Evolutionary conservation across 192 early-diverging fungal genomes (phyloP).

Genomic region (Gonapodya prolifera): DNA sequence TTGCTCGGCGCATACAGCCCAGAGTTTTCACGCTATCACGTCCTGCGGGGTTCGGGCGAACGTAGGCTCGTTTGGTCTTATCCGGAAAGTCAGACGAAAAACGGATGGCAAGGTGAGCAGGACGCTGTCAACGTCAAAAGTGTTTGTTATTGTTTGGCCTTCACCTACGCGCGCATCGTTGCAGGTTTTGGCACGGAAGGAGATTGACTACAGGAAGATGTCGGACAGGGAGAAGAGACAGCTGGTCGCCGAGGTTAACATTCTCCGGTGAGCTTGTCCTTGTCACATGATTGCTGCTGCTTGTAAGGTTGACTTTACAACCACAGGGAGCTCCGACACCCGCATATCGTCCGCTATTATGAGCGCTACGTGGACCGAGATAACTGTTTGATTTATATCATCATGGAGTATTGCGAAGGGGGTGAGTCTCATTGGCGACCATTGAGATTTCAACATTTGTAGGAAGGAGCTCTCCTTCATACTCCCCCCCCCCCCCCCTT

Average conservation of each 20-base stretch:
- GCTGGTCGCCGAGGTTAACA: slow-evolving; percentile 44
- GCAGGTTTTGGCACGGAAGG: slow-evolving; percentile 60
- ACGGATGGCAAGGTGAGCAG: slow-evolving; percentile 45
- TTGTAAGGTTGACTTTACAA: no score
- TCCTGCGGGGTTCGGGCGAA: background rate
- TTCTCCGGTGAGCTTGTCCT: background rate
- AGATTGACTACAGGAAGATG: slow-evolving; percentile 71
- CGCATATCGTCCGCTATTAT: slow-evolving; percentile 41
- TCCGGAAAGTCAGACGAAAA: slow-evolving; percentile 50
- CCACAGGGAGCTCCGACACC: background rate
- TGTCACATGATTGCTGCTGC: background rate
- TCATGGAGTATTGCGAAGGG: slow-evolving; percentile 71
- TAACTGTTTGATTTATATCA: slow-evolving; percentile 56
- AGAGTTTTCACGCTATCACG: background rate
- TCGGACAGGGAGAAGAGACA: slow-evolving; percentile 55
- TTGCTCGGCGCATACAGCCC: background rate
- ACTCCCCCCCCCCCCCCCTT: no score
- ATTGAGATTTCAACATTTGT: no score
- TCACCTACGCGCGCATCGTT: no score
- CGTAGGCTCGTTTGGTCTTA: slow-evolving; percentile 54
- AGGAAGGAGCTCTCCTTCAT: no score
- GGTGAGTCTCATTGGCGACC: slow-evolving; percentile 13
- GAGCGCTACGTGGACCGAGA: slow-evolving; percentile 53
- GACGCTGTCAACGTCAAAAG: background rate
- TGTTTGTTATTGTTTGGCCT: background rate